A percentile compares a stretch with the other conserved stretches of the same genome.
These are phyloP conservation scores for Bromus sterilis DNA, from an alignment of 176 grass and related monocot genomes.

Conservation along the genomic window DNA sequence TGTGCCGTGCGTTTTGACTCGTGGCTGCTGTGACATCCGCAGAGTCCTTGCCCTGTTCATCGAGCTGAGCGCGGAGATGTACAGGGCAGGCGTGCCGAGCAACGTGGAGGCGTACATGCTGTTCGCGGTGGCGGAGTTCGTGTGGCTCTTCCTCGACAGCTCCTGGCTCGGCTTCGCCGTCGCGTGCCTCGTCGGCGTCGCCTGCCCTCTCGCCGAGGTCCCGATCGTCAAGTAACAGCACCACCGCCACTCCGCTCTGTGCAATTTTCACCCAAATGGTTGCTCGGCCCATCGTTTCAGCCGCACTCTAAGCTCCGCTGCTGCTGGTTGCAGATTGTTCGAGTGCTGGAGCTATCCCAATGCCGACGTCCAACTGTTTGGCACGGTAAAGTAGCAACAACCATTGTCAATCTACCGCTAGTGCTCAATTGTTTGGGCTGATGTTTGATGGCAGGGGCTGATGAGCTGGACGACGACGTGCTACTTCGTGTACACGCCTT, in stretches of 20 bases:
- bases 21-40: neutral
- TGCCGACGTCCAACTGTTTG: constrained; percentile 71
- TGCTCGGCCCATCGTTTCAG: neutral
- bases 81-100: constrained; percentile 53
- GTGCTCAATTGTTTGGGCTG: neutral
- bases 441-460: constrained; percentile 43
- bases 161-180: constrained; percentile 82
- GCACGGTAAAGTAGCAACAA: constrained; percentile 38
- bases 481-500: constrained; percentile 88
- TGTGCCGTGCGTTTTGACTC: neutral
- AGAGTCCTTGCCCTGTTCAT: constrained; percentile 72
- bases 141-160: constrained; percentile 72
- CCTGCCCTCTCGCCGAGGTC: constrained; percentile 76
- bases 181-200: constrained; percentile 69
- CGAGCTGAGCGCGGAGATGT: constrained; percentile 87
- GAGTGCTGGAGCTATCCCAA: constrained; percentile 85
- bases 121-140: constrained; percentile 63
- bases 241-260: neutral
- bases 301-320: neutral
- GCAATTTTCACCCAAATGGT: neutral
- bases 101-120: constrained; percentile 54
- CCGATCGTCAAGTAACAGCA: constrained; percentile 68
- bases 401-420: neutral
- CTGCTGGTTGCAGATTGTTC: constrained; percentile 34
- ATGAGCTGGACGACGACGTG: constrained; percentile 91